Conservation (phyloP, 495 filamentous ascomycete genomes). For the Jackrogersella minutella region DNA sequence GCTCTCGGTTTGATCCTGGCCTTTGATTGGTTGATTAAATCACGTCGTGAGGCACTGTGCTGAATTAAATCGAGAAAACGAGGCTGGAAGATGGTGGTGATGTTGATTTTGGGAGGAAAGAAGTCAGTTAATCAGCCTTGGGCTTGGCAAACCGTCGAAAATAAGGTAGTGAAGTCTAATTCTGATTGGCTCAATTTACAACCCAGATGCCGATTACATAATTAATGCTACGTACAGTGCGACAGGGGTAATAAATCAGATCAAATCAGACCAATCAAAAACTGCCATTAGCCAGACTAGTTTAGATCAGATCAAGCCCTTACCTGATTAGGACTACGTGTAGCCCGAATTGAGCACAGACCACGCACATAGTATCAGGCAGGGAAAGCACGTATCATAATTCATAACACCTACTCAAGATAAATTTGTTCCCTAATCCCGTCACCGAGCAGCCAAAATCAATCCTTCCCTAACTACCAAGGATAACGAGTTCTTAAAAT, state of each 20-base stretch:
- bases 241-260: neutral
- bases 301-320: neutral
- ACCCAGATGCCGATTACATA: neutral
- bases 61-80: neutral
- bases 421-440: no score
- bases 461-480: no score
- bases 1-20: neutral
- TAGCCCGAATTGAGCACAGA: no score
- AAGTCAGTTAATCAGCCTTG: constrained; percentile 17
- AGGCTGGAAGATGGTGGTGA: constrained; percentile 15
- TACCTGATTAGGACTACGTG: no score
- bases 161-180: neutral
- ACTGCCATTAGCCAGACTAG: neutral
- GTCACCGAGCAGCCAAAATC: no score
- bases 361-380: no score
- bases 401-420: no score
- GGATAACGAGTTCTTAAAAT: no score
- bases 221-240: no score
- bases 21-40: neutral
- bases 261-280: neutral
- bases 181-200: constrained; percentile 5
- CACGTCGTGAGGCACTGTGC: no score
- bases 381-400: no score
- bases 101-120: neutral
- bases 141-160: constrained; percentile 13